Evolutionary conservation across 805 yeast species (phyloP), one percentile per base, ranked within the genome.

Genomic region (Pichia scutulata): DNA sequence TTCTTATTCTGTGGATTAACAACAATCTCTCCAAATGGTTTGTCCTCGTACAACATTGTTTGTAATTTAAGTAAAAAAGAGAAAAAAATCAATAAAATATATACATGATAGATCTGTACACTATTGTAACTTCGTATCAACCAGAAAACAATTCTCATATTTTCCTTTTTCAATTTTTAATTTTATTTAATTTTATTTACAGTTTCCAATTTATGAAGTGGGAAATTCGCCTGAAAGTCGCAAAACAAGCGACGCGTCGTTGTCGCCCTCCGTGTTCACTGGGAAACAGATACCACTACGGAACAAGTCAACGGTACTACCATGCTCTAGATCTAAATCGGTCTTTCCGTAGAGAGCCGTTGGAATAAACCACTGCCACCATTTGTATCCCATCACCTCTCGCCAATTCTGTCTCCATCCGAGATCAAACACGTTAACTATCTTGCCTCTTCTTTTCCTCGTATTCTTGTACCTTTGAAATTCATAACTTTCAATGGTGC

Each of bases 401-500:
- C 61, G 54, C 86, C 89, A 82, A 63, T 93, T 93, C 7, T 65
- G 59, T 44, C 59, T 55, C 22, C 62, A 61, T 0, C 97, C 97
- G 39, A 92, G 61, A 65, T 90, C 88, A 66, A 82, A 93, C 4
- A 88, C 70, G 64, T 92, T 87, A 1, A 84, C 89, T 7, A 74
- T 55, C n/a, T 33, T n/a, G 19, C 37, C 37, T 33, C 19, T 33
- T 8, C 70, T 64, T 46, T 68, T 60, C 60, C 71, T 16, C 10
- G 18, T 33, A 7, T n/a, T 33, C n/a, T 16, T 64, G 54, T 72
- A 73, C 57, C 84, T 71, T 44, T 75, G 71, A 30, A 62, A 60
- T 40, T 82, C 87, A 60, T 78, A 81, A 52, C 81, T 70, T 67
- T 93, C 99, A 24, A 92, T 75, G 0, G 98, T 92, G 4, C 97